Evolutionary conservation across 2,329 filamentous ascomycete species (phyloP), one percentile per base, ranked within the genome.

Genomic region (Tricladium varicosporioides): DNA sequence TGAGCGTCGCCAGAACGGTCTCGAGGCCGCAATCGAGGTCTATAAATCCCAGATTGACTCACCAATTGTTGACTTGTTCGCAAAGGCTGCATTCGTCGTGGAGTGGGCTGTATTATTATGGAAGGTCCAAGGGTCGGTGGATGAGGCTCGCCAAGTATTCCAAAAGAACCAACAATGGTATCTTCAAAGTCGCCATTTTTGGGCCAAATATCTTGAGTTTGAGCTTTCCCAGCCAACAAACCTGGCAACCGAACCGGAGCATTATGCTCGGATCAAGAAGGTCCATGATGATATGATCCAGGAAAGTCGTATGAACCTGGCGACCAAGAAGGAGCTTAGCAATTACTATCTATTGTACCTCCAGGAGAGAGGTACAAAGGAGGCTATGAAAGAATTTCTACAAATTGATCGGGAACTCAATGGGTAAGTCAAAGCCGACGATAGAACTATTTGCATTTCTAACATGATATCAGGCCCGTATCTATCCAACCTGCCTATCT

Each of bases 21-120:
- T 95, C 3, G 90, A 96, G 32, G 88, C 90, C 0, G 93, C 93
- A 1, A 89, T 97, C 55, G 84, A 88, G 54, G 81, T 95, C 5
- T 90, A 92, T 73, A 91, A 92, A 72, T 79, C 82, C 50, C 89
- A 95, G 61, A 88, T 97, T 61, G 87, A 92, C 63, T 84, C 84
- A 1, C 80, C 85, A 1, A 78, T 85, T 10, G 85, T 88, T 52
- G 87, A 92, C 62, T 79, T 89, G 53, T 89, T 88, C 65, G 87
- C 91, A 51, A 96, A 96, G 72, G 92, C 92, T 8, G 87, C 90
- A 1, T 79, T 97, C 31, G 89, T 95, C 43, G 89, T 89, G 0
- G 91, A 96, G 68, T 96, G 92, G 89, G 93, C 93, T 1, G 81
- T 83, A 22, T 78, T 97, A 54, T 71, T 96, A 45, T 97, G 91